These are phyloP conservation scores for Scheffersomyces segobiensis DNA, from an alignment of 1,139 yeast species.

Conservation along the genomic window DNA sequence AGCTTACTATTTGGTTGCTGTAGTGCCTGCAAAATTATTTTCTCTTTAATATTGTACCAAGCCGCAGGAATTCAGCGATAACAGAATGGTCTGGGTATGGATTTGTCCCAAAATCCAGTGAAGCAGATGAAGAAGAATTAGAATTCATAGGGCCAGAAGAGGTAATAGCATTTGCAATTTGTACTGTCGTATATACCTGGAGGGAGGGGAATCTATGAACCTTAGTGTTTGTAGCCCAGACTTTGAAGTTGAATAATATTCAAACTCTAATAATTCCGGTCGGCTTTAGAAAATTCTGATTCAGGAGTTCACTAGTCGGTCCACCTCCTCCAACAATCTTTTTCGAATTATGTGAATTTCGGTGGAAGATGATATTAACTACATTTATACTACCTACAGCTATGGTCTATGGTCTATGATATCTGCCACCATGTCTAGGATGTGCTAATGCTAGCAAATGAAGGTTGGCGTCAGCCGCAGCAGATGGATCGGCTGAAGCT, in stretches of 20 bases:
- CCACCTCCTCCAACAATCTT: too few species aligned
- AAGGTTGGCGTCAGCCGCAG: not conserved
- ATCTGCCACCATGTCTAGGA: not conserved
- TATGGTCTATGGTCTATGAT: too few species aligned
- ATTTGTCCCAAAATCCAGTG: too few species aligned
- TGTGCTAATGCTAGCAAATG: not conserved
- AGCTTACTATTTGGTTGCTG: not conserved
- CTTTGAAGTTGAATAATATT: not conserved
- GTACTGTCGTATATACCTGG: not conserved
- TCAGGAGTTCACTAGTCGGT: too few species aligned
- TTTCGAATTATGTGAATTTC: too few species aligned
- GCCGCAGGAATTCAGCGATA: not conserved
- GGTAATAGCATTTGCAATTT: not conserved
- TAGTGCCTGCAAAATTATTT: not conserved
- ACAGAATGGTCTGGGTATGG: not conserved
- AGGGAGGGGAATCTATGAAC: not conserved
- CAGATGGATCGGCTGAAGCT: not conserved
- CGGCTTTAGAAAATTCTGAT: not conserved
- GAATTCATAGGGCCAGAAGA: not conserved
- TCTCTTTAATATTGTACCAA: not conserved
- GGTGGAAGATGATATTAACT: too few species aligned
- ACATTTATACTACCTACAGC: too few species aligned
- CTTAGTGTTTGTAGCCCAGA: not conserved
- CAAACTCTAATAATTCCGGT: not conserved
- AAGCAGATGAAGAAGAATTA: not conserved